These are phyloP conservation scores for Cladosporium phlei DNA, from an alignment of 2,329 filamentous ascomycete genomes.

Conservation along the genomic window DNA sequence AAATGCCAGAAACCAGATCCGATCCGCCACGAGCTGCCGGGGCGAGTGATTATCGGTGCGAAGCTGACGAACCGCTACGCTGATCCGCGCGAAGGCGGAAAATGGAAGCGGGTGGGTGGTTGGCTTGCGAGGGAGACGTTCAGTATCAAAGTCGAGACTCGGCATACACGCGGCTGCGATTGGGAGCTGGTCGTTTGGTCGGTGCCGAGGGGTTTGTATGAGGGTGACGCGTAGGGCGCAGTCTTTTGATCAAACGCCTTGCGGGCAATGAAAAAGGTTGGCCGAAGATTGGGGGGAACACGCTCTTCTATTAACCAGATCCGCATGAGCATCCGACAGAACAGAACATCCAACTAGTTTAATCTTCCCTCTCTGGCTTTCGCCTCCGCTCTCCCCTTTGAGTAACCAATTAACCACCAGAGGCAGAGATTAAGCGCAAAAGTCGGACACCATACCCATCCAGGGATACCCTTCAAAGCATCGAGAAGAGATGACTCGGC, in stretches of 20 bases:
- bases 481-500: neutral
- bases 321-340: no score
- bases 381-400: neutral
- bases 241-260: no score
- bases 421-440: neutral
- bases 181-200: constrained; percentile 9
- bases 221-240: no score
- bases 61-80: constrained; percentile 8
- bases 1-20: constrained; percentile 9
- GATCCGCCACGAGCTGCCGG: neutral
- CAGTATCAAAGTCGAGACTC: constrained; percentile 11
- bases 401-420: neutral
- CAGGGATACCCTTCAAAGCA: neutral
- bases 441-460: neutral
- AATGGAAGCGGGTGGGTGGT: constrained; percentile 7
- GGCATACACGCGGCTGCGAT: constrained; percentile 6
- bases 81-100: constrained; percentile 10
- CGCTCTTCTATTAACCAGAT: no score
- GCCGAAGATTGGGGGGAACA: no score
- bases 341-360: no score
- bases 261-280: no score
- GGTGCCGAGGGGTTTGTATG: neutral
- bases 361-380: neutral
- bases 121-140: constrained; percentile 9
- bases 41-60: constrained; percentile 6